Base-by-base conservation (phyloP, 176 grass and related monocot species). In the Hsuehochloa calcarea region DNA sequence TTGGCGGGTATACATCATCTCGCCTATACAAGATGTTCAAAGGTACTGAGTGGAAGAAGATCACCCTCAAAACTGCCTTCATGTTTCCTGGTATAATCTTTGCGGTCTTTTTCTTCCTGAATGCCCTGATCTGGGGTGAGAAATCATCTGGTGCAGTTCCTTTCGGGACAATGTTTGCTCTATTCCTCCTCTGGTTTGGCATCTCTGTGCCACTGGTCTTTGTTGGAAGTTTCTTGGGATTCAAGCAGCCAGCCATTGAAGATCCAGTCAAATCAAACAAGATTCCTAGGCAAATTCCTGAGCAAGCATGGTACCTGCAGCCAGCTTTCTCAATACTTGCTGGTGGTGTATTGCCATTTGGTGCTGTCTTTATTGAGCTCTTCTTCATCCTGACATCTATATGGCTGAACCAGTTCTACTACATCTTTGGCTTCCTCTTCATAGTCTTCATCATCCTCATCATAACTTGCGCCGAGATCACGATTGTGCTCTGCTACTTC, bases 11-110 rank as follows among this genome's bases (percentile, higher is more conserved):
- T 80, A 85, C 90, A 17, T 94, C 93, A 34, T 87, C 93, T 68
- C 85, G 93, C 31, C 85, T 94, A 29, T 94, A 94, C 66, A 92
- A 94, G 80, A 94, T 94, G 93, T 94, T 92, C 78, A 94, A 92
- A 71, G 93, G 93, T 46, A 92, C 82, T 5, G 90, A 94, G 54
- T 94, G 93, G 93, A 94, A 94, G 82, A 94, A 88, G 78, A 94
- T 88, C 54, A 90, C 93, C 70, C 82, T 92, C 63, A 94, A 94
- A 88, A 94, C 93, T 69, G 90, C 93, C 58, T 92, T 89, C 49
- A 92, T 94, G 90, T 94, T 94, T 85, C 93, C 93, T 86, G 90
- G 90, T 68, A 86, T 94, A 69, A 87, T 90, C 82, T 94, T 94
- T 62, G 85, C 82, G 3, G 58, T 92, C 31, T 92, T 94, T 71